Base-by-base conservation (phyloP, 805 yeast species). In the Myxozyma vanderwaltii region DNA sequence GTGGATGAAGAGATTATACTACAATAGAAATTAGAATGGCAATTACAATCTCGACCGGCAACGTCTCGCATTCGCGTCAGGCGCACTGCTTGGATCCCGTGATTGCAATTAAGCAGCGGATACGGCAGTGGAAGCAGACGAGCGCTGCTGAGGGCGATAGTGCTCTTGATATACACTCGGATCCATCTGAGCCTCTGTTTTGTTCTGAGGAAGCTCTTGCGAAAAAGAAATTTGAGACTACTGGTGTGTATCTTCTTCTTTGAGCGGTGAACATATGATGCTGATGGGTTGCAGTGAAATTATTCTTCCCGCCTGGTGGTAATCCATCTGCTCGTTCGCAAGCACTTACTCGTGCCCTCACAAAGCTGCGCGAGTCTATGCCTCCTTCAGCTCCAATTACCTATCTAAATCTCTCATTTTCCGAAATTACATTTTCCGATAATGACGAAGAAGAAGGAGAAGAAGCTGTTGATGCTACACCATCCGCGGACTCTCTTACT, bases 401-500 rank as follows among this genome's bases (percentile, higher is more conserved):
- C 15, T 44, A 41, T 21, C 58, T 63, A 12, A 51, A 69, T n/a
- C 51, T 71, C 27, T 67, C 71, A 17, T 55, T 71, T 38, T 69
- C 71, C n/a, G 72, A 69, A 10, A 51, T 71, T 17, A 56, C 64
- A 1, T 71, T 70, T 45, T 52, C 69, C n/a, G 72, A 70, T 35
- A 65, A 69, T 19, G 68, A 63, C 48, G 68, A 61, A 10, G 67
- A 60, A 39, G 66, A 55, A 21, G 68, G 60, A 10, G 67, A 60
- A 39, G 66, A 55, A 21, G 41, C 41, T 6, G 61, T 57, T 46
- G 63, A 44, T n/a, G 51, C 52, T 5, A 60, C 13, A 35, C 13
- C 13, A 13, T 35, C 43, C 17, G 23, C 10, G 10, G 17, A 24
- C 13, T 31, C 46, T 10, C 49, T 50, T 38, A 54, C 51, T n/a